phyloP scores from a whole-genome alignment of 179 eudicot species.

The Silene vulgaris region DNA sequence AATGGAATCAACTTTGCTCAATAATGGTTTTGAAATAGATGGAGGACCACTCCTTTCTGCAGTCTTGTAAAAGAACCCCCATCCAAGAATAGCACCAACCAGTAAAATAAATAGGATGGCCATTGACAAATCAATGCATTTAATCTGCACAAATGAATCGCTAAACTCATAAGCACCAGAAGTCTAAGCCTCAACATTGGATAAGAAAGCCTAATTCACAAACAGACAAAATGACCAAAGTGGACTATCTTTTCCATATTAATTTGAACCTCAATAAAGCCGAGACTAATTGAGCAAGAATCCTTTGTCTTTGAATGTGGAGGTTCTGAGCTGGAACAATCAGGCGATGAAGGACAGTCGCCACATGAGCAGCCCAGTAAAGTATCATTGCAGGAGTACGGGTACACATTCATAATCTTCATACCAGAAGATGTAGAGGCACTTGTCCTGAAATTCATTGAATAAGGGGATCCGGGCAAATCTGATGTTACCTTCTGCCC shows the following conservation, averaged over 20 bases:
- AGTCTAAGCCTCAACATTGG: not conserved
- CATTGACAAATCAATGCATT: slow-evolving; percentile 70
- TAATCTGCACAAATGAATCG: slow-evolving; percentile 54
- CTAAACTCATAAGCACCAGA: slow-evolving; percentile 20
- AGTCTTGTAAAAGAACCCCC: slow-evolving; percentile 63
- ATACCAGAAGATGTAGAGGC: slow-evolving; percentile 65
- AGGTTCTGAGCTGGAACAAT: slow-evolving; percentile 63
- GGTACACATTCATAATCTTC: slow-evolving; percentile 75
- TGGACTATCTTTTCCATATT: not conserved
- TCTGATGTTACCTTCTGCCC: slow-evolving; percentile 58
- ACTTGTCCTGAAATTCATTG: slow-evolving; percentile 60
- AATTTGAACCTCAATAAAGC: slow-evolving; percentile 59
- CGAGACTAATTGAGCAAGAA: slow-evolving; percentile 71
- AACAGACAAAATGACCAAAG: slow-evolving; percentile 7
- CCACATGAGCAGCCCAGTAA: slow-evolving; percentile 98
- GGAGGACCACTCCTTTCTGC: slow-evolving; percentile 39
- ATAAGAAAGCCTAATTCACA: slow-evolving; percentile 3
- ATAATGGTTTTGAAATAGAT: slow-evolving; percentile 45
- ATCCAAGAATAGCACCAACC: slow-evolving; percentile 69
- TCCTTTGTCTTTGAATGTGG: slow-evolving; percentile 45
- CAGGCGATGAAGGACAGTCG: slow-evolving; percentile 81
- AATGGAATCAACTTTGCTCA: slow-evolving; percentile 39
- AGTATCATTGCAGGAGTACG: slow-evolving; percentile 87
- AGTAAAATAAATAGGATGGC: slow-evolving; percentile 57
- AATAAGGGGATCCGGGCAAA: slow-evolving; percentile 90